Evolutionary conservation across 345 rosid species (phyloP), one percentile per base, ranked within the genome.

Genomic region (Brassica juncea): DNA sequence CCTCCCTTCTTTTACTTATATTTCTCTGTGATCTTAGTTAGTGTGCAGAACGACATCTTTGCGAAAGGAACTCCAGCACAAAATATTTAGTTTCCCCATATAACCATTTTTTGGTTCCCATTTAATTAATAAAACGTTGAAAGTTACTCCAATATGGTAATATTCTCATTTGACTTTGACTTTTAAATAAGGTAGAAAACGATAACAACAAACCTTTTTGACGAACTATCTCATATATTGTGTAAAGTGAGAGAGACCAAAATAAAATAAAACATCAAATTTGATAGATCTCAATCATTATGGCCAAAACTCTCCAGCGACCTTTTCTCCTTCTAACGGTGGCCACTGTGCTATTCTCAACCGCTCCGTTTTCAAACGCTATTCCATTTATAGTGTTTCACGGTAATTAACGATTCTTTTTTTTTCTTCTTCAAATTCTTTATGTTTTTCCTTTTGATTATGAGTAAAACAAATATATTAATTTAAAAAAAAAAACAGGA

Each of bases 351-450:
- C 80, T 81, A 16, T 10, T 73, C 10, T 64, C 67, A 31, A 8
- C 78, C 30, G 4, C 81, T 64, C 86, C 87, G 11, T 67, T 84
- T 74, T 82, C 89, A 37, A 52, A 60, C 83, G 86, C 91, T 31
- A 8, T 87, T 62, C 97, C 97, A 35, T 92, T 92, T 80, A 74
- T 90, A 34, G 85, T 90, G 35, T 83, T 92, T 70, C 97, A 92
- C 72, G 95, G 97, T 90, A 83, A 75, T 8, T 47, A 32, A 58
- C 0, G 16, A 14, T 7, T 25, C 25, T 58, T n/a, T 21, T 49
- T 66, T 74, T 6, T n/a, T 68, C 71, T 34, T 64, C 42, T 23
- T 71, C 39, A 23, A 0, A 15, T 31, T 12, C 1, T 14, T 49
- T 4, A 9, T 27, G 27, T 6, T 8, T 60, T 34, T 32, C 14